Evolutionary conservation across 768 basidiomycete genomes (phyloP), one percentile per base, ranked within the genome.

Genomic region (Mycena vitilis): DNA sequence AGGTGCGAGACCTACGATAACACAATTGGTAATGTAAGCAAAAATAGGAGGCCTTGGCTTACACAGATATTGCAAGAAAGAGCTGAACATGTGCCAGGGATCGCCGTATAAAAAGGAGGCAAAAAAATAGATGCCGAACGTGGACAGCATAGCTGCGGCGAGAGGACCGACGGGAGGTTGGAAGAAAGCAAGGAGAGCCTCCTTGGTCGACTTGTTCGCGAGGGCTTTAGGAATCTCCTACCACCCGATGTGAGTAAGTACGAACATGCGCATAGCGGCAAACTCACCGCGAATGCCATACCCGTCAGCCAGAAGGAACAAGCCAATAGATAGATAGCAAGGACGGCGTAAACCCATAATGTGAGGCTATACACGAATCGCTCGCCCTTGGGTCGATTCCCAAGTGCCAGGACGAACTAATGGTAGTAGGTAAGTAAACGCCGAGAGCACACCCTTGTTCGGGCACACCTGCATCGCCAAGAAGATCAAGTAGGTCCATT

Each of bases 81-180:
- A 95, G 40, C 93, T 93, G 79, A 96, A 90, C 90, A 98, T 93
- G 79, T 98, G 96, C 96, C 96, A 98, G 5, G 96, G 96, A 80
- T 98, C 96, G 70, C 94, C 90, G 52, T 65, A 65, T 18, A 65
- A n/a, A 38, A 94, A 86, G 0, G 94, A 96, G 5, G 94, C 88
- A 30, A 90, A 76, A 73, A 95, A 84, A 82, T 96, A 96, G 66
- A 96, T 95, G 85, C 95, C 96, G 73, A 94, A 95, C 3, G 95
- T 96, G 6, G 94, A 94, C 60, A 93, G 78, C 83, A 95, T 89
- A 11, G 95, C 95, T 30, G 93, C 95, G 45, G 95, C 88, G 60
- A 96, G 79, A 30, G 93, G 86, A 63, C 93, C 93, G 62, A 93
- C 87, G 3, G 94, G 90, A 22, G 92, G 91, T 45, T 80, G 82